Base-by-base conservation (phyloP, 768 basidiomycete species). In the Russula olivacea region DNA sequence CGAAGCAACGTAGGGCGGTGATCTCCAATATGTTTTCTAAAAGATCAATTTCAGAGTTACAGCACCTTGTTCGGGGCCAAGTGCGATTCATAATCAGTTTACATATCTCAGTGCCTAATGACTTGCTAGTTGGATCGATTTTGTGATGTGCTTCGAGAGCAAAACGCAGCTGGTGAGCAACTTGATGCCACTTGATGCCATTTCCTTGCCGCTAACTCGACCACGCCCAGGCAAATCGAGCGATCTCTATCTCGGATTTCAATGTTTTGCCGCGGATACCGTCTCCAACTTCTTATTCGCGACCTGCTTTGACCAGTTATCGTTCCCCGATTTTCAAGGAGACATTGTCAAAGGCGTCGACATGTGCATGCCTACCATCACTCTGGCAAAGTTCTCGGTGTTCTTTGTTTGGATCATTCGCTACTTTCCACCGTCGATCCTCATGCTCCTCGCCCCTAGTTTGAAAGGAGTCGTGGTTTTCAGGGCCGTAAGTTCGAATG, bases 261-360 rank as follows among this genome's bases (percentile, higher is more conserved):
- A 78, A 38, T 76, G 77, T 38, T 71, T 74, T 15, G 73, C 78
- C 12, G 68, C 79, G 63, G 80, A 80, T 63, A 74, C 78, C 52
- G 77, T 81, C 58, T 71, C 77, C 17, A 71, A 74, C 9, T 78
- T 79, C 64, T 76, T 76, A 62, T 80, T 80, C 55, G 72, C 73
- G 11, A 68, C 70, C 28, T 74, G 69, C 23, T 63, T 72, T 32
- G 69, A 76, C 51, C 70, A 73, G 8, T 69, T 79, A 17, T 69
- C 73, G 23, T 67, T 61, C 41, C 71, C 70, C 3, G 70, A 71
- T 15, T 80, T 81, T 61, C 66, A 67, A 15, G 69, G 74, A 21
- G 74, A 75, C 4, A 59, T 79, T 9, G 63, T 79, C 12, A 40
- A 72, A 19, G 70, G 71, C 36, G 72, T 78, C 36, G 72, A 75